Conservation (phyloP, 139 green algal species). For the Limnomonas spitsbergensis region DNA sequence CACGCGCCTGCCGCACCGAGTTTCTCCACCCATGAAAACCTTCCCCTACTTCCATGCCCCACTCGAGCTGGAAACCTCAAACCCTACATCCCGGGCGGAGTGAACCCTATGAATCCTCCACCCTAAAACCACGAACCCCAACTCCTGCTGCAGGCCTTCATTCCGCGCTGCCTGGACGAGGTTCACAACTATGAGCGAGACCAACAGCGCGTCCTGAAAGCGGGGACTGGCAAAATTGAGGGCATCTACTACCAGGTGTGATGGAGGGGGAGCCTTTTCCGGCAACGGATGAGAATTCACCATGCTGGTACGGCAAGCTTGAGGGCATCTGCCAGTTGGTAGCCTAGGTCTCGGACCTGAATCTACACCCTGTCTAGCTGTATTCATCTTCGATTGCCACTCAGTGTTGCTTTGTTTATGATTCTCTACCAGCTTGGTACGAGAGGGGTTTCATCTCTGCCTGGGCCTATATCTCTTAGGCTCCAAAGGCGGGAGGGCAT, state of each 20-base stretch:
- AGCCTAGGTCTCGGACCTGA: background rate
- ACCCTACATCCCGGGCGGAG: too few relatives aligned
- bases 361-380: constrained; percentile 27
- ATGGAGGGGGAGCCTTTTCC: constrained; percentile 27
- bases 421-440: too few relatives aligned
- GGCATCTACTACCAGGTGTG: constrained; percentile 91
- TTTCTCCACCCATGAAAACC: too few relatives aligned
- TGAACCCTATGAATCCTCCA: constrained; percentile 3
- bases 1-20: too few relatives aligned
- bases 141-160: constrained; percentile 91
- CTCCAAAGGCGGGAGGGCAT: too few relatives aligned
- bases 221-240: constrained; percentile 50
- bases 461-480: too few relatives aligned
- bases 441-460: too few relatives aligned
- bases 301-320: constrained; percentile 52
- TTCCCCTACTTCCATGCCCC: too few relatives aligned
- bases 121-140: too few relatives aligned
- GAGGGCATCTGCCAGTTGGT: constrained; percentile 18
- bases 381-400: background rate
- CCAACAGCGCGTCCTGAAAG: constrained; percentile 55
- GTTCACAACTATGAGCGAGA: constrained; percentile 84
- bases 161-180: constrained; percentile 87
- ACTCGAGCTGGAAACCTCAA: too few relatives aligned
- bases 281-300: background rate
- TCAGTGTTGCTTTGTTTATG: background rate